phyloP scores from a whole-genome alignment of 768 basidiomycete species.

The Podaxis mareebaensis region DNA sequence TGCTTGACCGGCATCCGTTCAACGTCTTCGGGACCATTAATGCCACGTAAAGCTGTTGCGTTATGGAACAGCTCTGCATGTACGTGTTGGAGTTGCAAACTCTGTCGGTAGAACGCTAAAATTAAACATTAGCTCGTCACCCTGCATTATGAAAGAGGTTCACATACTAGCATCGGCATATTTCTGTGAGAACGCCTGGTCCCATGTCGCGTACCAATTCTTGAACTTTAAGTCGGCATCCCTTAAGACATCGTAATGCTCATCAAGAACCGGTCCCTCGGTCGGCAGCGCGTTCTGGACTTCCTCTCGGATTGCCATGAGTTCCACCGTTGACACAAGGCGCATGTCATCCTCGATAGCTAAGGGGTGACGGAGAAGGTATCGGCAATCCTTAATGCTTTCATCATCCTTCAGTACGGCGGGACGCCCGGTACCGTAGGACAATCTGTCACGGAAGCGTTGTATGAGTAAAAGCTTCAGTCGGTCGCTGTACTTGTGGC shows the following conservation, averaged over 20 bases:
- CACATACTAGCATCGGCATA: conserved; percentile 76
- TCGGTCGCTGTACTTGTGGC: conserved; percentile 28
- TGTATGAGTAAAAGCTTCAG: not conserved
- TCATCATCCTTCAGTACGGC: conserved; percentile 93
- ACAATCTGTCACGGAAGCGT: conserved; percentile 56
- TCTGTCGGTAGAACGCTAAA: conserved; percentile 84
- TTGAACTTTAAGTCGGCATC: conserved; percentile 78
- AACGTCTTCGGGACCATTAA: conserved; percentile 85
- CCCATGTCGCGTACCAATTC: conserved; percentile 82
- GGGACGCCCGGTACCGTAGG: conserved; percentile 92
- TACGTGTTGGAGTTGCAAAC: conserved; percentile 82
- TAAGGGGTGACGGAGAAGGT: conserved; percentile 82
- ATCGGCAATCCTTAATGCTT: conserved; percentile 78
- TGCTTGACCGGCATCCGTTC: conserved; percentile 80
- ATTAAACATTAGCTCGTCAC: conserved; percentile 4
- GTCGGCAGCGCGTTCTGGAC: conserved; percentile 80
- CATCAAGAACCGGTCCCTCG: conserved; percentile 71
- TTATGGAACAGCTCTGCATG: conserved; percentile 86
- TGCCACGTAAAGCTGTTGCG: conserved; percentile 78
- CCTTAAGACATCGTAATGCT: conserved; percentile 70
- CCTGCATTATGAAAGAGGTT: not conserved
- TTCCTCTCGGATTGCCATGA: conserved; percentile 86
- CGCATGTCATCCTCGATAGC: conserved; percentile 94
- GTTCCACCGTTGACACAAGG: conserved; percentile 90
- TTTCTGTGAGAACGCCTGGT: conserved; percentile 75